A percentile compares a stretch with the other conserved stretches of the same genome.
phyloP scores from a whole-genome alignment of 495 filamentous ascomycete genomes.

The Trichoderma parareesei region DNA sequence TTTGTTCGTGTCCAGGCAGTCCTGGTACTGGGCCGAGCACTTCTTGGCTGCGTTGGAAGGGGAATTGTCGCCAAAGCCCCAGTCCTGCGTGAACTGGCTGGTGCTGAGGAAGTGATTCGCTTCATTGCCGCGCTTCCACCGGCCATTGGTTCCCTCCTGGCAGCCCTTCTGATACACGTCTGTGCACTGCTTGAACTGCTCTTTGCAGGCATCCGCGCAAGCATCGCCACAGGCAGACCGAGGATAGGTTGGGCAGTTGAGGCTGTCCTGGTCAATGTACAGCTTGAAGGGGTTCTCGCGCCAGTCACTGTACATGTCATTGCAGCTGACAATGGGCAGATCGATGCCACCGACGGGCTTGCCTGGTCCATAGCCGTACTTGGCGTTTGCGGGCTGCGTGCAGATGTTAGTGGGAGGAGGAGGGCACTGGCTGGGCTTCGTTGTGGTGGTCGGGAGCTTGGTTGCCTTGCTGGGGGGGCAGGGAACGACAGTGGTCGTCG shows the following conservation, averaged over 20 bases:
- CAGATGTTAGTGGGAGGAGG: constrained; percentile 39
- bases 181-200: constrained; percentile 38
- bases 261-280: constrained; percentile 29
- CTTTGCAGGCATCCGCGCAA: constrained; percentile 41
- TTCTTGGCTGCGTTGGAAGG: constrained; percentile 23
- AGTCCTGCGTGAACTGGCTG: constrained; percentile 12
- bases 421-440: constrained; percentile 20
- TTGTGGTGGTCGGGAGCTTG: constrained; percentile 18
- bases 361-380: constrained; percentile 30
- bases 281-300: constrained; percentile 35
- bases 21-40: constrained; percentile 33
- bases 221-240: constrained; percentile 22
- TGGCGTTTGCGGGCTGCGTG: constrained; percentile 29
- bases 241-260: constrained; percentile 30
- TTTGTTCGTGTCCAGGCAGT: constrained; percentile 29
- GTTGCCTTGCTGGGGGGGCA: constrained; percentile 28
- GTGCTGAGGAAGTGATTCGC: constrained; percentile 14
- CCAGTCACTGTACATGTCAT: constrained; percentile 34
- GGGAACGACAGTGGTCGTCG: constrained; percentile 23
- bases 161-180: constrained; percentile 37
- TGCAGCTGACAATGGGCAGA: constrained; percentile 42
- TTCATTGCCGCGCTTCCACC: constrained; percentile 4
- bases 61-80: constrained; percentile 17
- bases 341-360: constrained; percentile 41
- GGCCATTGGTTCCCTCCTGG: constrained; percentile 19